Evolutionary conservation across 805 yeast species (phyloP), one percentile per base, ranked within the genome.

Genomic region (Ogataea naganishii): DNA sequence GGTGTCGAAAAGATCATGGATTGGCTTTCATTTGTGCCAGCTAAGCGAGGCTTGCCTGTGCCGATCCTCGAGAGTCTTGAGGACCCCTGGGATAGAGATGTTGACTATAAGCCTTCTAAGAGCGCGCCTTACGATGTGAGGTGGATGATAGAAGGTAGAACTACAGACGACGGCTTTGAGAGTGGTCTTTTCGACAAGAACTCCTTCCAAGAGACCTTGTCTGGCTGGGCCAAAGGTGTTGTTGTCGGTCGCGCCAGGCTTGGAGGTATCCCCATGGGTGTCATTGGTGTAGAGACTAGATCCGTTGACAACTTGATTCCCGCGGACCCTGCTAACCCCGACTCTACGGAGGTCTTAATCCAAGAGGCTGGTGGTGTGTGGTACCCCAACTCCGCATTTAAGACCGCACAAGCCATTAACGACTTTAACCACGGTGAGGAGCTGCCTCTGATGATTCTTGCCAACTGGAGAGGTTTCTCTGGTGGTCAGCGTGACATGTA

Each of bases 401-500:
- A 92, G 76, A 92, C 99, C 26, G 95, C 99, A 3, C 98, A 92
- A 66, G 97, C 98, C 14, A 89, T 92, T 48, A 80, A 80, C 43
- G 98, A 92, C 56, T 92, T 92, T 75, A 92, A 92, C 70, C 66
- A 85, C 53, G 99, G 99, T 69, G 99, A 92, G 62, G 89, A 88
- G 61, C 71, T 92, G 52, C 99, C 99, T 40, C 69, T 92, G 59
- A 83, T 92, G 94, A 85, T 92, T 43, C 66, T 92, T 46, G 98
- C 98, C 36, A 92, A 92, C 74, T 92, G 99, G 99, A 83, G 99
- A 77, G 99, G 99, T 51, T 92, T 92, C 77, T 85, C 96, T 44
- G 98, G 99, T 69, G 98, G 99, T 58, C 99, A 92, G 69, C 83
- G 96, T 56, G 99, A 92, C 61, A 92, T 92, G 99, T 94, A 81